These are phyloP conservation scores for Stenogyne calaminthoides DNA, from an alignment of 305 asterid species.

Conservation along the genomic window DNA sequence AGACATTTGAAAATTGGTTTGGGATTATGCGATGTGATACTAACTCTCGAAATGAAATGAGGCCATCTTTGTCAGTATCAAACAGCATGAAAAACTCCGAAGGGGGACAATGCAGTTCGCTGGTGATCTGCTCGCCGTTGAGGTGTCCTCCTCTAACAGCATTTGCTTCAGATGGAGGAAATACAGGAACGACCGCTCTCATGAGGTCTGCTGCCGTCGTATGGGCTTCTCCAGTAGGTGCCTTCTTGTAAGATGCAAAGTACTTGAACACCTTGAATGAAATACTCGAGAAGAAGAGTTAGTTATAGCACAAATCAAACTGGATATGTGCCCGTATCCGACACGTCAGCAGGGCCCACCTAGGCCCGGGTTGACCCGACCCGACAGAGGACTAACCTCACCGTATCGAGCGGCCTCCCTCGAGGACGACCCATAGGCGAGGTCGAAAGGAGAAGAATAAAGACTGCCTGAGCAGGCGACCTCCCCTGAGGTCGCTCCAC, in stretches of 20 bases:
- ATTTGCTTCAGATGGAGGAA: conserved; percentile 81
- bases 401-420: too few relatives aligned
- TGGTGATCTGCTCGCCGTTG: conserved; percentile 58
- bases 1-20: neutral
- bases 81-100: conserved; percentile 82
- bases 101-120: conserved; percentile 64
- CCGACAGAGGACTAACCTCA: too few relatives aligned
- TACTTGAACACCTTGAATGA: conserved; percentile 75
- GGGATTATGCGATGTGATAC: conserved; percentile 23
- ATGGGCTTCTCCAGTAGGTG: conserved; percentile 61
- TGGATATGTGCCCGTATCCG: too few relatives aligned
- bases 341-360: too few relatives aligned
- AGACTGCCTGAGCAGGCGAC: too few relatives aligned
- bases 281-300: neutral
- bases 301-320: too few relatives aligned
- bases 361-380: too few relatives aligned
- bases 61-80: conserved; percentile 83
- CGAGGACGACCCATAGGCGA: too few relatives aligned
- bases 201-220: conserved; percentile 88
- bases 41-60: conserved; percentile 85
- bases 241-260: conserved; percentile 64
- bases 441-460: too few relatives aligned
- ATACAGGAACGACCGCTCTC: conserved; percentile 89
- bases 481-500: too few relatives aligned
- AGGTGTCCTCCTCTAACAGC: conserved; percentile 69